Base-by-base conservation (phyloP, 164 flowering plant species). In the Vitis cinerea region DNA sequence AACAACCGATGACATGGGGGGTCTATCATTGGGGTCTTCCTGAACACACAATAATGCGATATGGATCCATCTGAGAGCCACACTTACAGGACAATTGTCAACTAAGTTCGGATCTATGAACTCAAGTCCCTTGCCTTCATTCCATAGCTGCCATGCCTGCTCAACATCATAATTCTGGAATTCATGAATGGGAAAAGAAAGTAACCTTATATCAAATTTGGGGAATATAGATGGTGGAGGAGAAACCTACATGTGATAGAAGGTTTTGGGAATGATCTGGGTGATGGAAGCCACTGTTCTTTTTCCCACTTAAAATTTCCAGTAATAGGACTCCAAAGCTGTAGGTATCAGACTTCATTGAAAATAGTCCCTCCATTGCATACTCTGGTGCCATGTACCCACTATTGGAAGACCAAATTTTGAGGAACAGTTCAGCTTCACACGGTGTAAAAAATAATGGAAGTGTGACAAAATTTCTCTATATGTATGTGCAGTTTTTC, bases 351-450 rank as follows among this genome's bases (percentile, higher is more conserved):
- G 82, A 79, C 47, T 83, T 83, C 6, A 63, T 69, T 19, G 86
- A 84, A 65, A 84, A 78, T 44, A 73, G 12, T 2, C 87, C 85
- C 14, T 82, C 75, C 55, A 78, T 59, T 16, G 83, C 85, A 68
- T 82, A 82, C 57, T 84, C 87, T 23, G 84, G 85, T 15, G 85
- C 77, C 83, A 82, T 84, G 63, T 84, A 82, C 14, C 83, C 85
- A 44, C 76, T 72, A 30, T 56, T 9, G 15, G 44, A 37, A 37
- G 44, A 37, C 2, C 27, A 23, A 23, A 23, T 23, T 23, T 23
- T 23, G 27, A 23, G 27, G 27, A 61, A 11, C 10, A 7, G 15
- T 49, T 49, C 15, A 17, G 16, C 23, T 63, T 15, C 19, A 19
- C 2, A 27, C 3, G 15, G 44, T 37, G 44, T 37, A 37, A 6